A percentile compares a stretch with the other conserved stretches of the same genome.
These are phyloP conservation scores for Xylona heveae DNA, from an alignment of 495 filamentous ascomycete genomes.

Conservation along the genomic window DNA sequence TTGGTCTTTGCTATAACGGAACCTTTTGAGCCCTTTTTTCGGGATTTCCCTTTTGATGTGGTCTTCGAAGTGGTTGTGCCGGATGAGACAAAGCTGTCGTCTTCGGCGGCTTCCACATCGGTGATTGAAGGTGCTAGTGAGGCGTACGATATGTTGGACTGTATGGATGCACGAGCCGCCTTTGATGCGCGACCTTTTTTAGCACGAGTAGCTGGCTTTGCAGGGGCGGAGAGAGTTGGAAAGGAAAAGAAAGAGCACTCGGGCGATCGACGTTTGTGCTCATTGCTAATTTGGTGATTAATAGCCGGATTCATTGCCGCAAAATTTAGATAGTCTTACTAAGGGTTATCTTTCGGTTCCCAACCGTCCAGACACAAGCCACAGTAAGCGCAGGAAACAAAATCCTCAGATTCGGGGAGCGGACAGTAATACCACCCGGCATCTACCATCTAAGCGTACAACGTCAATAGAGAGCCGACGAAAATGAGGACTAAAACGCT, in stretches of 20 bases:
- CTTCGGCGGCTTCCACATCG: slow-evolving; percentile 29
- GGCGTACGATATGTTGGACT: slow-evolving; percentile 36
- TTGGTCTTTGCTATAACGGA: too few species aligned
- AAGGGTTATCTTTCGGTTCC: slow-evolving; percentile 77
- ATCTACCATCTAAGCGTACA: slow-evolving; percentile 74
- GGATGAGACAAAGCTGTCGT: slow-evolving; percentile 5
- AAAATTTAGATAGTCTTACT: slow-evolving; percentile 25
- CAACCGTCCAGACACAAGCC: slow-evolving; percentile 68
- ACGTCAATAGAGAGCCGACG: too few species aligned
- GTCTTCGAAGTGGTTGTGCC: too few species aligned
- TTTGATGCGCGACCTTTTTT: slow-evolving; percentile 44
- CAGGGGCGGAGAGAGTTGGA: slow-evolving; percentile 17
- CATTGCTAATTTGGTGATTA: slow-evolving; percentile 34
- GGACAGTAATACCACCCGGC: slow-evolving; percentile 91
- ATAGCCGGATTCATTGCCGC: slow-evolving; percentile 5
- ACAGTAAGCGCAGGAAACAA: slow-evolving; percentile 78
- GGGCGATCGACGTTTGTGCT: slow-evolving; percentile 60
- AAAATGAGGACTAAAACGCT: slow-evolving; percentile 6
- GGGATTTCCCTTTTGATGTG: too few species aligned
- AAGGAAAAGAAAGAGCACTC: slow-evolving; percentile 66
- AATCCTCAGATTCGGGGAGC: slow-evolving; percentile 54
- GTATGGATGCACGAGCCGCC: slow-evolving; percentile 46
- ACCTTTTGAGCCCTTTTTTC: too few species aligned
- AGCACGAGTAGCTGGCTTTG: slow-evolving; percentile 9
- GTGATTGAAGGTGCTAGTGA: slow-evolving; percentile 22